Percentiles rank a stretch among this genome's conserved stretches.
These are phyloP conservation scores for Fibroporia radiculosa DNA, from an alignment of 768 basidiomycete species.

Conservation along the genomic window DNA sequence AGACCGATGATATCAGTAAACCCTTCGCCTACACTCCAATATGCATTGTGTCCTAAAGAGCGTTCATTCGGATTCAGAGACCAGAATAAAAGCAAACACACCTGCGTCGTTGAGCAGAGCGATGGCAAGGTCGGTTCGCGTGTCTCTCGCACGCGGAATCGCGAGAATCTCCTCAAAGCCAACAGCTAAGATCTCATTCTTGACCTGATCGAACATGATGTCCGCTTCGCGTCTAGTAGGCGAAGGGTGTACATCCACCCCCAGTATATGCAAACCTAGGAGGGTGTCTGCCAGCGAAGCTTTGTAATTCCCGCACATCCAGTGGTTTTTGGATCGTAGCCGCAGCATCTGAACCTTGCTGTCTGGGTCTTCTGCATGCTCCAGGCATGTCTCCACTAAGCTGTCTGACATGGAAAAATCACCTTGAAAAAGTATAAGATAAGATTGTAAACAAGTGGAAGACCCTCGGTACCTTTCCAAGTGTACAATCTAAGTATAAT, in stretches of 20 bases:
- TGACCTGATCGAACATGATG: slow-evolving; percentile 61
- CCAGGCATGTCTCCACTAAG: slow-evolving; percentile 47
- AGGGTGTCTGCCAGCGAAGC: slow-evolving; percentile 54
- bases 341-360: slow-evolving; percentile 51
- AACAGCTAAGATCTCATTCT: slow-evolving; percentile 60
- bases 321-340: slow-evolving; percentile 56
- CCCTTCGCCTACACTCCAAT: slow-evolving; percentile 53
- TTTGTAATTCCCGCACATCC: slow-evolving; percentile 47
- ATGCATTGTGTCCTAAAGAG: slow-evolving; percentile 52
- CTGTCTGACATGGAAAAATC: slow-evolving; percentile 45
- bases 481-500: slow-evolving; percentile 36
- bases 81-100: slow-evolving; percentile 15
- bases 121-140: slow-evolving; percentile 53
- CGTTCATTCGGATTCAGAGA: slow-evolving; percentile 5
- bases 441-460: background rate
- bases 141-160: slow-evolving; percentile 55
- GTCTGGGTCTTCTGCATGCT: slow-evolving; percentile 40
- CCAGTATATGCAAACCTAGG: slow-evolving; percentile 50
- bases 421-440: slow-evolving; percentile 27
- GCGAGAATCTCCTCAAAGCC: slow-evolving; percentile 62
- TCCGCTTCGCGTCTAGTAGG: slow-evolving; percentile 51
- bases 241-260: slow-evolving; percentile 48
- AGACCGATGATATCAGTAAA: slow-evolving; percentile 59
- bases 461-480: slow-evolving; percentile 46
- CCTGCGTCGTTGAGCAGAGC: slow-evolving; percentile 64